These are phyloP conservation scores for Pinguiococcus pyrenoidosus DNA, from an alignment of 108 stramenopile genomes.

Conservation along the genomic window DNA sequence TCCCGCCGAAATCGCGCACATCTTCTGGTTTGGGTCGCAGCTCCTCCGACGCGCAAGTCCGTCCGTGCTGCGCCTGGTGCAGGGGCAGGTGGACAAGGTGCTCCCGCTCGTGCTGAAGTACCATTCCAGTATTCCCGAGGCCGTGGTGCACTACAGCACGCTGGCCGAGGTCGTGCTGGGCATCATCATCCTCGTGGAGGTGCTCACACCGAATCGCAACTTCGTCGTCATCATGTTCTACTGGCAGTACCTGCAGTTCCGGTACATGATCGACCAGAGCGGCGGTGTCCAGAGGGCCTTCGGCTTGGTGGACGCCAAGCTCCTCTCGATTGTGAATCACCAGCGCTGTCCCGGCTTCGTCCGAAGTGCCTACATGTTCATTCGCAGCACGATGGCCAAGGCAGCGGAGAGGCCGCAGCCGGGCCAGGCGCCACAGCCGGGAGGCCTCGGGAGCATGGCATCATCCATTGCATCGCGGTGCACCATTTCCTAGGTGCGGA, in stretches of 20 bases:
- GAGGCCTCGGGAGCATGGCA: too few relatives aligned
- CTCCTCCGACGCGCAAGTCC: not conserved
- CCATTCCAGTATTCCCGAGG: not conserved
- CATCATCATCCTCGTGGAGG: not conserved
- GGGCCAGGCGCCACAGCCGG: too few relatives aligned
- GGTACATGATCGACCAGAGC: slow-evolving; percentile 1
- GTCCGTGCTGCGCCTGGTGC: not conserved
- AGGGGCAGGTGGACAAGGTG: not conserved
- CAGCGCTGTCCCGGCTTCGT: too few relatives aligned
- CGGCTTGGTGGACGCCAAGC: too few relatives aligned
- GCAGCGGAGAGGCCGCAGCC: too few relatives aligned
- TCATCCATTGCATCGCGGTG: too few relatives aligned
- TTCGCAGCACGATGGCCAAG: too few relatives aligned
- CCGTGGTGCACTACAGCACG: not conserved
- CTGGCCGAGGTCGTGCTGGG: not conserved
- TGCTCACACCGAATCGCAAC: not conserved
- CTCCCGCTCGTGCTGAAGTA: too few relatives aligned
- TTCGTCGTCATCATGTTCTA: not conserved
- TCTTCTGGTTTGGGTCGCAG: not conserved
- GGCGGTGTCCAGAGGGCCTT: too few relatives aligned
- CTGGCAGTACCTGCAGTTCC: slow-evolving; percentile 7
- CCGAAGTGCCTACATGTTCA: too few relatives aligned
- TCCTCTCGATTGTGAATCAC: too few relatives aligned
- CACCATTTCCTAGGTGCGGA: too few relatives aligned
- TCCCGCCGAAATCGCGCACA: not conserved